A percentile compares a stretch with the other conserved stretches of the same genome.
phyloP scores from a whole-genome alignment of 192 early-diverging fungal species.

The Coemansia reversa region DNA sequence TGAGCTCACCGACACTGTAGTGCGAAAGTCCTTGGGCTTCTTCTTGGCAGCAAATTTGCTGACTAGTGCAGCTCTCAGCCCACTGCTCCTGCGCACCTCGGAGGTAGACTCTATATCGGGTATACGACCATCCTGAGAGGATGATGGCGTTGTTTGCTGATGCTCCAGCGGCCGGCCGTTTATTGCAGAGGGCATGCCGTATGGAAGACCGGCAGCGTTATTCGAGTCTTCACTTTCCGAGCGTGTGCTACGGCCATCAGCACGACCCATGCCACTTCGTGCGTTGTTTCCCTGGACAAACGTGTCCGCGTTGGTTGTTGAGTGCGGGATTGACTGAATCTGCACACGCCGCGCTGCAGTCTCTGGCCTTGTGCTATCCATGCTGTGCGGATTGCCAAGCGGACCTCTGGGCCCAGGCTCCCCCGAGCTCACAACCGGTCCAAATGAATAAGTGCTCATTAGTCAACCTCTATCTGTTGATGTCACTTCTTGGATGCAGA shows the following conservation, averaged over 20 bases:
- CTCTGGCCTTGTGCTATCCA: conserved; percentile 24
- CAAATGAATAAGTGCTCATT: conserved; percentile 25
- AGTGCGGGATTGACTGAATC: conserved; percentile 45
- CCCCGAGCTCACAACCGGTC: conserved; percentile 16
- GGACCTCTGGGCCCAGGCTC: conserved; percentile 10
- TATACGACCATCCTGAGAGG: background rate
- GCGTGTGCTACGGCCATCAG: conserved; percentile 7
- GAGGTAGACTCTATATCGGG: background rate
- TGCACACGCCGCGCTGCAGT: conserved; percentile 38
- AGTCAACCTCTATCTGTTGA: background rate
- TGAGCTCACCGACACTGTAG: conserved; percentile 28
- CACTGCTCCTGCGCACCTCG: conserved; percentile 29
- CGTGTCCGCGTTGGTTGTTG: conserved; percentile 25
- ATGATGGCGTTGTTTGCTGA: conserved; percentile 12
- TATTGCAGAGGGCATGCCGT: conserved; percentile 42
- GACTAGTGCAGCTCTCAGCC: conserved; percentile 39
- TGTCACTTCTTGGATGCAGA: background rate
- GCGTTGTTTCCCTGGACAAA: background rate
- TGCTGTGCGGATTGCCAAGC: conserved; percentile 12
- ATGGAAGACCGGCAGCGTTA: conserved; percentile 17
- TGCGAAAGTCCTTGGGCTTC: conserved; percentile 36
- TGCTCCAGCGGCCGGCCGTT: conserved; percentile 36
- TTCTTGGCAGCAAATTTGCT: conserved; percentile 50
- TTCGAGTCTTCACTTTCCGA: conserved; percentile 13
- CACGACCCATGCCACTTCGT: background rate